Evolutionary conservation across 2,329 filamentous ascomycete genomes (phyloP).

Genomic region (Epicoccum sorghinum): DNA sequence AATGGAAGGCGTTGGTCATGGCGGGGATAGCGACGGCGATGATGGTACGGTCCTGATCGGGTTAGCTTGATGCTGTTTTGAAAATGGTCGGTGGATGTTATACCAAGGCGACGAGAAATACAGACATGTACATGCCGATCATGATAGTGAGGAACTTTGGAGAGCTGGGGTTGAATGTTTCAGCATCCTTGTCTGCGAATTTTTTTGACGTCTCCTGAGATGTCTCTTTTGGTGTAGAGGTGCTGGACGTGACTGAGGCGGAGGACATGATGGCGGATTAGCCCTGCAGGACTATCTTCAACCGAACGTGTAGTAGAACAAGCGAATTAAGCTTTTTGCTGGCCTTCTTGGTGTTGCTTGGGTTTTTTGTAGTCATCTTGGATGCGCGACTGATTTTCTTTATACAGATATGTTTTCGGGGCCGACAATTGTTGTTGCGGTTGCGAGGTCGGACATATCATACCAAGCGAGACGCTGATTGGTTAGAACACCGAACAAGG

Average conservation of each 20-base stretch:
- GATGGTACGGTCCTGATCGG: constrained; percentile 23
- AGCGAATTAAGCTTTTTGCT: not conserved
- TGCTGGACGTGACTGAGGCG: no score
- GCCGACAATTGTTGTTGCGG: not conserved
- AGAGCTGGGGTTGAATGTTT: constrained; percentile 34
- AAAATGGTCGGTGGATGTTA: not conserved
- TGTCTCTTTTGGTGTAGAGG: no score
- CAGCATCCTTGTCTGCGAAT: not conserved
- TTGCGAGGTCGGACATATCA: constrained; percentile 1
- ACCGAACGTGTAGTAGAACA: no score
- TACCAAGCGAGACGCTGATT: not conserved
- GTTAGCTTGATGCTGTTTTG: not conserved
- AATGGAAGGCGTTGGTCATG: constrained; percentile 36
- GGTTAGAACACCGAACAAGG: not conserved
- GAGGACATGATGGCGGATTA: no score
- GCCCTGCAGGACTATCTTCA: no score
- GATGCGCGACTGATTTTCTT: not conserved
- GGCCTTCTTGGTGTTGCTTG: not conserved
- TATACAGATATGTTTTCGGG: not conserved
- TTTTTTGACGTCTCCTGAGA: no score
- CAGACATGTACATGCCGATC: constrained; percentile 31
- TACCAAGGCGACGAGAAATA: constrained; percentile 35
- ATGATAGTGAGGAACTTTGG: constrained; percentile 31
- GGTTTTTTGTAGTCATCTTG: not conserved
- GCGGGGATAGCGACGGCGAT: constrained; percentile 34